These are phyloP conservation scores for Microstegium vimineum DNA, from an alignment of 176 grass and related monocot species.

Conservation along the genomic window DNA sequence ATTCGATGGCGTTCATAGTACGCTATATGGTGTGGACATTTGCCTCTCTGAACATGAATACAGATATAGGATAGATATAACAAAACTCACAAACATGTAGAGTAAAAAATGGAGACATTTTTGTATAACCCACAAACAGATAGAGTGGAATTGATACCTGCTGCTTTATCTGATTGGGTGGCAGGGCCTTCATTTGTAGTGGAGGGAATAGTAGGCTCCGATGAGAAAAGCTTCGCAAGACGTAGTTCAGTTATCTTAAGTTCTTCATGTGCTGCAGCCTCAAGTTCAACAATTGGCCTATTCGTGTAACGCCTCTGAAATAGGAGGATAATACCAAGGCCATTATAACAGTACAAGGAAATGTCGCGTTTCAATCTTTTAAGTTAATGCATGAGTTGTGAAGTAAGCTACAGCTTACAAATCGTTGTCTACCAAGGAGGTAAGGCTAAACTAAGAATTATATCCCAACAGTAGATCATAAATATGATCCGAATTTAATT, in stretches of 20 bases:
- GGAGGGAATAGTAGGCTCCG: constrained; percentile 29
- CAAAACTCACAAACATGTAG: background rate
- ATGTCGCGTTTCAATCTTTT: background rate
- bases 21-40: background rate
- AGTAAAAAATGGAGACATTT: background rate
- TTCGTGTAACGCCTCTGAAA: constrained; percentile 84
- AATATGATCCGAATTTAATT: background rate
- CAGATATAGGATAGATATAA: background rate
- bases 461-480: background rate
- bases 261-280: constrained; percentile 83
- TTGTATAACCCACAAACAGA: background rate
- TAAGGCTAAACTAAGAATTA: background rate
- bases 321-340: background rate
- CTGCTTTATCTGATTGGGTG: constrained; percentile 39
- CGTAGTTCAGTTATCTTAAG: constrained; percentile 82
- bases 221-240: constrained; percentile 66
- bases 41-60: background rate
- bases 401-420: background rate
- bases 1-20: background rate
- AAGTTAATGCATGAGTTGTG: background rate
- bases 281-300: constrained; percentile 84
- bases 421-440: background rate
- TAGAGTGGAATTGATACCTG: constrained; percentile 44
- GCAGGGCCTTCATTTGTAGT: background rate
- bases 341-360: background rate